These are phyloP conservation scores for Phytopythium ostracodes DNA, from an alignment of 352 stramenopile species.

Conservation along the genomic window DNA sequence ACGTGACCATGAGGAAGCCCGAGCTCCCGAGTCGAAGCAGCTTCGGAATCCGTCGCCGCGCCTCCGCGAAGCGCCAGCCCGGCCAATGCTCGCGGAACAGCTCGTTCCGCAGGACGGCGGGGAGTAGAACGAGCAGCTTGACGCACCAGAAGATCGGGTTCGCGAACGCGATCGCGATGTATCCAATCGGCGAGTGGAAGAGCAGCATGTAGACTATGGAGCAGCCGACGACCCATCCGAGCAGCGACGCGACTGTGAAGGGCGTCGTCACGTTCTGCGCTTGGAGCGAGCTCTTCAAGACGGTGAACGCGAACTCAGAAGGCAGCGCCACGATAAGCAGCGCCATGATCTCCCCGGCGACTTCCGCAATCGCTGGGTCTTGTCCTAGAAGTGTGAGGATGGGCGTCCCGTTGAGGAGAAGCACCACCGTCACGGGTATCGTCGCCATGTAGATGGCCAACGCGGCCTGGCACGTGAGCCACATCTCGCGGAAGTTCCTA, in stretches of 20 bases:
- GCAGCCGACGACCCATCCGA: constrained; percentile 17
- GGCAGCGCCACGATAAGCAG: constrained; percentile 18
- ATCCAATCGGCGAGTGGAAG: constrained; percentile 31
- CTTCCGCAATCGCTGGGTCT: constrained; percentile 19
- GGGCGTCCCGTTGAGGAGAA: constrained; percentile 18
- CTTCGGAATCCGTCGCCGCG: constrained; percentile 12
- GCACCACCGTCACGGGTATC: constrained; percentile 8
- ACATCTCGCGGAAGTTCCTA: constrained; percentile 23
- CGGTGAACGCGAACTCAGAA: constrained; percentile 19
- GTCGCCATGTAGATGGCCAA: constrained; percentile 16
- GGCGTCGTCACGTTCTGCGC: constrained; percentile 35
- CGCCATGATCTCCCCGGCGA: constrained; percentile 20
- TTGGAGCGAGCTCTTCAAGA: constrained; percentile 25
- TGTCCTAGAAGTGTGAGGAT: constrained; percentile 31
- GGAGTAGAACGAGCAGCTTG: constrained; percentile 20
- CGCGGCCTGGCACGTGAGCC: constrained; percentile 35
- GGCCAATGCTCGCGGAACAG: constrained; percentile 18
- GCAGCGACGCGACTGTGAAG: constrained; percentile 21
- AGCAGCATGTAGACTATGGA: constrained; percentile 29
- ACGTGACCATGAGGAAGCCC: constrained; percentile 14
- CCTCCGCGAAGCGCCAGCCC: constrained; percentile 12
- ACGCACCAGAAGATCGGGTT: constrained; percentile 21
- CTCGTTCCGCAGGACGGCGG: constrained; percentile 18
- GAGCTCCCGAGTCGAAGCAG: constrained; percentile 11
- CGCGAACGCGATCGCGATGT: constrained; percentile 27